phyloP scores from a whole-genome alignment of 2,329 filamentous ascomycete species.

The Colletotrichum falcatum region DNA sequence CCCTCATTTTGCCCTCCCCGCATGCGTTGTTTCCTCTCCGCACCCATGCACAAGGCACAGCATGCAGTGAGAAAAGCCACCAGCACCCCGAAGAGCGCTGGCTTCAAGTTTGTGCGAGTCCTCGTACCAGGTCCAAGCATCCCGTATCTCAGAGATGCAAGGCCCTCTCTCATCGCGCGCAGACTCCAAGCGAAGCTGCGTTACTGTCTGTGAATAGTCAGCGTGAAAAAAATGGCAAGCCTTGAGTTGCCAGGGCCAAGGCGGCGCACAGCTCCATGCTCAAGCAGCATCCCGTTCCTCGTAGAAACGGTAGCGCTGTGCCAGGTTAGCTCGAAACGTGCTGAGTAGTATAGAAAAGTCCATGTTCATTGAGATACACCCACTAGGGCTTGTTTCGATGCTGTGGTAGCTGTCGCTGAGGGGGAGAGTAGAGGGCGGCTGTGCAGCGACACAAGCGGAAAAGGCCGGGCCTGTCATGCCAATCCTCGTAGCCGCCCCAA shows the following conservation, averaged over 20 bases:
- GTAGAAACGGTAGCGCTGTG: slow-evolving; percentile 46
- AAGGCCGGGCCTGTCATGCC: slow-evolving; percentile 27
- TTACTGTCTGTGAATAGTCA: slow-evolving; percentile 23
- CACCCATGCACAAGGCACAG: slow-evolving; percentile 60
- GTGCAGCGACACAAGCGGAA: slow-evolving; percentile 15
- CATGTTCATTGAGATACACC: slow-evolving; percentile 29
- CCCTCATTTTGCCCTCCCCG: not conserved
- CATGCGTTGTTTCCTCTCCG: slow-evolving; percentile 56
- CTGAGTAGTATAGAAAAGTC: slow-evolving; percentile 9
- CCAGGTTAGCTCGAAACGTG: slow-evolving; percentile 46
- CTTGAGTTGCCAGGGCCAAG: not conserved
- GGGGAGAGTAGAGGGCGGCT: not conserved
- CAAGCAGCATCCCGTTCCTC: slow-evolving; percentile 10
- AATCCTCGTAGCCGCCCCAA: slow-evolving; percentile 23
- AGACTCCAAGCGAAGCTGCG: slow-evolving; percentile 14
- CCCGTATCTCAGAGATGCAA: not conserved
- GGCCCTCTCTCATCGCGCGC: slow-evolving; percentile 20
- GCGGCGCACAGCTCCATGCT: slow-evolving; percentile 1
- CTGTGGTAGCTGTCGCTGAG: slow-evolving; percentile 10
- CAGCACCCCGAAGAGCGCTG: slow-evolving; percentile 44
- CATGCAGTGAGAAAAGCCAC: slow-evolving; percentile 65
- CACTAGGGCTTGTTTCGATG: slow-evolving; percentile 34
- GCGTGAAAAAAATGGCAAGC: slow-evolving; percentile 1
- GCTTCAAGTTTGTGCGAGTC: slow-evolving; percentile 40
- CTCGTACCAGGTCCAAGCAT: slow-evolving; percentile 12